These are phyloP conservation scores for bread wheat (Triticum aestivum) DNA, from an alignment of 176 grass and related monocot species.

Conservation along the genomic window IWGSC_CS_RefSeq_v2.1 NC_057802.1:403995598-403996097, in stretches of 20 bases:
- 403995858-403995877: conserved; percentile 55
- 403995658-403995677: conserved; percentile 49
- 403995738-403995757: conserved; percentile 68
- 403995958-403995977: conserved; percentile 49
- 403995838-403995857: conserved; percentile 68
- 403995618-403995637: conserved; percentile 43
- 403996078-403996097: conserved; percentile 68
- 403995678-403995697: conserved; percentile 31
- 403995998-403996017: conserved; percentile 37
- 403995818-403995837: conserved; percentile 37
- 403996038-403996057: conserved; percentile 53
- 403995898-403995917: conserved; percentile 38
- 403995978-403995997: conserved; percentile 38
- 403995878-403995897: conserved; percentile 48
- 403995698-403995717: conserved; percentile 42
- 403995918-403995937: conserved; percentile 29
- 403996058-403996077: conserved; percentile 43
- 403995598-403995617: conserved; percentile 54
- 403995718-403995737: conserved; percentile 47
- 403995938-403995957: conserved; percentile 58
- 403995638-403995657: conserved; percentile 63
- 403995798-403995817: conserved; percentile 64
- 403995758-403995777: conserved; percentile 61
- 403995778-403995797: conserved; percentile 59
- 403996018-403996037: conserved; percentile 49